Evolutionary conservation across 352 stramenopile species (phyloP), one percentile per base, ranked within the genome.

Genomic region (Globisporangium cederbergense): DNA sequence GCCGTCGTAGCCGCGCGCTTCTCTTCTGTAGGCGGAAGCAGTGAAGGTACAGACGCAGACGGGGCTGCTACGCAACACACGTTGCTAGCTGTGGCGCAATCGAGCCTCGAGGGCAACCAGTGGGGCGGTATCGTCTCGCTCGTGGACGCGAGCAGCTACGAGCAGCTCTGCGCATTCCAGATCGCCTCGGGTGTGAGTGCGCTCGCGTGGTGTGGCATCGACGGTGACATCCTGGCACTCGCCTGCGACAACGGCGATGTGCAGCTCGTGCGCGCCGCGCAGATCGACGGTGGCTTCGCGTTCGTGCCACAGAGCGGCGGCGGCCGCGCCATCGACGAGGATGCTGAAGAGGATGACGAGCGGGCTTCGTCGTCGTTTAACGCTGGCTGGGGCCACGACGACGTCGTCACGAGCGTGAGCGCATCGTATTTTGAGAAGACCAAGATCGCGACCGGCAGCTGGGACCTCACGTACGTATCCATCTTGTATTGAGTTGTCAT

Each of bases 181-280:
- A 49, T 88, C 50, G 61, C 74, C 11, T 78, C 81, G 0, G 81
- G 81, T 34, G 75, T 91, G 18, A 73, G 68, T 7, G 60, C 73
- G 8, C 32, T 95, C 32, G 76, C 78, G 25, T 95, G 86, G 86
- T 74, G 73, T 34, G 76, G 79, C 2, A 45, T 43, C 2, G 74
- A 88, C 3, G 56, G 61, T 25, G 72, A 90, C n/a, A 32, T 90
- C 16, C 62, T 95, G 11, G 78, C 68, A 6, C 47, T 80, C 45
- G 86, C 71, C n/a, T 91, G 86, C 43, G 86, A 95, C 60, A 86
- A 90, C 55, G 83, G 86, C 54, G 83, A 95, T 54, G 74, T 93
- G 57, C 68, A 73, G 54, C 69, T 93, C 16, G 62, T 75, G 34
- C 70, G 66, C 36, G 53, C 87, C 13, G 67, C 66, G 46, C 73